A percentile compares a stretch with the other conserved stretches of the same genome.
Evolutionary conservation across 495 filamentous ascomycete genomes (phyloP).

Genomic region (Darksidea phi): DNA sequence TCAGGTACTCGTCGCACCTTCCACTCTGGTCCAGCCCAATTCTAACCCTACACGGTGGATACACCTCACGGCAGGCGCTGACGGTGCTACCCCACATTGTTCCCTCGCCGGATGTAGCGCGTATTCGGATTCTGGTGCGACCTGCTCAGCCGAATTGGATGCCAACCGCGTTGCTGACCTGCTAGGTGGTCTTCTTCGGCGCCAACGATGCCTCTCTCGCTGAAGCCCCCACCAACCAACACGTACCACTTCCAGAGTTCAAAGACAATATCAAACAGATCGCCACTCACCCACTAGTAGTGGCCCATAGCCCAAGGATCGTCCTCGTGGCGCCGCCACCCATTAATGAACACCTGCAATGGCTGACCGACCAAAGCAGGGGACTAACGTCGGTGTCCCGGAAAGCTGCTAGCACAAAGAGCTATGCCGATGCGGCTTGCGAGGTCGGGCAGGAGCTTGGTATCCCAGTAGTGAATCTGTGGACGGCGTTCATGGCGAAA

Average conservation of each 20-base stretch:
- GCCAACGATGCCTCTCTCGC: conserved; percentile 80
- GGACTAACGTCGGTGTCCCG: conserved; percentile 55
- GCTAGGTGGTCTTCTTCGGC: conserved; percentile 75
- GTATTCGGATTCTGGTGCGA: conserved; percentile 66
- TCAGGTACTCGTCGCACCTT: conserved; percentile 47
- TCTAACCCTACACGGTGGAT: conserved; percentile 53
- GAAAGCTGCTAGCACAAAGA: conserved; percentile 61
- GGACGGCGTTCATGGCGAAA: conserved; percentile 65
- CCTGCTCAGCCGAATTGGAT: too few relatives aligned
- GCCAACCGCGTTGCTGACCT: background rate
- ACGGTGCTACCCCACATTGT: conserved; percentile 59
- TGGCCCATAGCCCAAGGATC: conserved; percentile 68
- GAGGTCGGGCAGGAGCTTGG: conserved; percentile 63
- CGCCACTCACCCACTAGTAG: conserved; percentile 64
- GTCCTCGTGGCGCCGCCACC: conserved; percentile 78
- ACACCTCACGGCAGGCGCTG: conserved; percentile 65
- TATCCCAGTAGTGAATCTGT: conserved; percentile 71
- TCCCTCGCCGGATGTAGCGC: conserved; percentile 54
- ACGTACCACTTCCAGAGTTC: conserved; percentile 72
- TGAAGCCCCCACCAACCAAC: conserved; percentile 57
- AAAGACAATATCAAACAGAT: conserved; percentile 68
- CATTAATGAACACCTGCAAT: conserved; percentile 70
- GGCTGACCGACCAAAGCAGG: conserved; percentile 52
- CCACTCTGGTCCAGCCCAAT: background rate
- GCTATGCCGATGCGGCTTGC: conserved; percentile 68